Percentiles rank a stretch among this genome's conserved stretches.
These are phyloP conservation scores for Parasitella parasitica DNA, from an alignment of 371 early-diverging fungal species.

Conservation along the genomic window DNA sequence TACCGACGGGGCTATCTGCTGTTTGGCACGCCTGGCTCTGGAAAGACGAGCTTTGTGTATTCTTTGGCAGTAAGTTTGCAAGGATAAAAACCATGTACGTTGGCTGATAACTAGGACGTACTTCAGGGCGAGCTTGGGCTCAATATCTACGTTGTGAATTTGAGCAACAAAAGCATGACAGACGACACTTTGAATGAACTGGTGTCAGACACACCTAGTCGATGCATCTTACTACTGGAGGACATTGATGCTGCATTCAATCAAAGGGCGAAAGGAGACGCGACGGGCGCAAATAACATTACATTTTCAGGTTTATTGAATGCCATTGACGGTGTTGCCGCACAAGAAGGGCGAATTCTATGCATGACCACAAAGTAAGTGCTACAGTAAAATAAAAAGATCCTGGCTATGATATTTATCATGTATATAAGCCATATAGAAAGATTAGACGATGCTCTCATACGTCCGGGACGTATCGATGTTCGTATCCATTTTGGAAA, in stretches of 20 bases:
- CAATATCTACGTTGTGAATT: conserved; percentile 93
- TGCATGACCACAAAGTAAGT: conserved; percentile 84
- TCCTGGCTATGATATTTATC: too few relatives aligned
- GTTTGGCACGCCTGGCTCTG: conserved; percentile 73
- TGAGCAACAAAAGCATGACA: conserved; percentile 84
- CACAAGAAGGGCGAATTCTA: conserved; percentile 72
- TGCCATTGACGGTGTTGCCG: conserved; percentile 85
- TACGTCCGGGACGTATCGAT: conserved; percentile 97
- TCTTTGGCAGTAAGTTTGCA: conserved; percentile 74
- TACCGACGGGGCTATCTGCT: conserved; percentile 84
- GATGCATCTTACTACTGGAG: conserved; percentile 92
- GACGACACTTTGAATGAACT: conserved; percentile 89
- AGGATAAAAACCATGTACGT: too few relatives aligned
- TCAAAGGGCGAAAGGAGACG: conserved; percentile 43
- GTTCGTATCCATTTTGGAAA: conserved; percentile 83
- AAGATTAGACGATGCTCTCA: conserved; percentile 92
- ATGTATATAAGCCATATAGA: conserved; percentile 97
- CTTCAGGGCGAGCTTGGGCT: conserved; percentile 78
- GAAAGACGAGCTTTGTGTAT: conserved; percentile 95
- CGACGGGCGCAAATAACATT: conserved; percentile 33
- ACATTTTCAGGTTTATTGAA: conserved; percentile 73
- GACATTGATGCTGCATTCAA: conserved; percentile 98
- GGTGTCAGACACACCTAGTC: conserved; percentile 86
- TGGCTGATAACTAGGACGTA: neutral
- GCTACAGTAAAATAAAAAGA: too few relatives aligned